Evolutionary conservation across 768 basidiomycete genomes (phyloP), one percentile per base, ranked within the genome.

Genomic region (Saitozyma sp.): DNA sequence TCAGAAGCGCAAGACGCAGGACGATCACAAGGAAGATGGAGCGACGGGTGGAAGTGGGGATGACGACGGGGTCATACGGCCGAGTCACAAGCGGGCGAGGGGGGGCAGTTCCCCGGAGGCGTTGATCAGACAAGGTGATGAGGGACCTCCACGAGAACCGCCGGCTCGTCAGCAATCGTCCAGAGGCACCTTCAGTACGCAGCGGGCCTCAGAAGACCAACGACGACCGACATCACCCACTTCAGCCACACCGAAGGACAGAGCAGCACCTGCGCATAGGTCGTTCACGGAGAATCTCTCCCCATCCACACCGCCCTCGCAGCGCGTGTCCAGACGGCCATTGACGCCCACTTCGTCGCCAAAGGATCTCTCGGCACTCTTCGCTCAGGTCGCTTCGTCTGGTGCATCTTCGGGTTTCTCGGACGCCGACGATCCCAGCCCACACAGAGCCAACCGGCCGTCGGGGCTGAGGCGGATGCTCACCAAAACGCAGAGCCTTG

Each of bases 401-500:
- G 42, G 16, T 4, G 60, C 66, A 13, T 62, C 66, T 50, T 19
- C 17, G 19, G 19, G 43, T 41, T 61, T 50, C 41, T 29, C 58
- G 7, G 54, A 29, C 29, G 19, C 38, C 41, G 50, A n/a, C 8
- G 40, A 46, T 38, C 49, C 17, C 20, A 19, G 29, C n/a, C 38
- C 37, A 40, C 46, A 41, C 40, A 20, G 11, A n/a, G 38, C 13
- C 38, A 41, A 40, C 3, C 29, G 56, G 55, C 1, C 49, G 62
- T 54, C 58, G 66, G 42, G 56, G 69, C 2, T 64, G 43, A 52
- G 67, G 45, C 59, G 67, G 19, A 73, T 74, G 72, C 66, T 74
- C 17, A 68, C 65, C 42, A 74, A 71, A 54, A 62, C 69, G 49
- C 72, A 71, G 58, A 70, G 69, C 58, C 59, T 70, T 42, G 67